Conservation (phyloP, 306 rosid genomes). For the Castanea sativa region DNA sequence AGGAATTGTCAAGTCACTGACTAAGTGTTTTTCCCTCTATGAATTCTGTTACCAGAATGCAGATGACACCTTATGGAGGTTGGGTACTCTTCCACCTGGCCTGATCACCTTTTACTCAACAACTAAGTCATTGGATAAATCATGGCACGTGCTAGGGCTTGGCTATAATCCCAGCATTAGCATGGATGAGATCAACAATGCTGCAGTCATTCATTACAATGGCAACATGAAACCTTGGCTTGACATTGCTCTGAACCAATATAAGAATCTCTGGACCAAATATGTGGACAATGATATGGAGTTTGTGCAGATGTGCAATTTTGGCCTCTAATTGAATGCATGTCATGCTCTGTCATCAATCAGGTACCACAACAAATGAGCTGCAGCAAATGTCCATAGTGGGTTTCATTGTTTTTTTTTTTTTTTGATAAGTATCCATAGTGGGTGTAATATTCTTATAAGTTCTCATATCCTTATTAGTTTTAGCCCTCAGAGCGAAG, state of each 20-base stretch:
- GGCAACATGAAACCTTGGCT: conserved; percentile 99
- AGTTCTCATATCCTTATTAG: conserved; percentile 42
- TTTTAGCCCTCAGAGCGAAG: conserved; percentile 48
- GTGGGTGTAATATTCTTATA: conserved; percentile 21
- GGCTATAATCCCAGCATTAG: conserved; percentile 98
- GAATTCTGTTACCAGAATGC: conserved; percentile 58
- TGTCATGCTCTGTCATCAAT: conserved; percentile 15
- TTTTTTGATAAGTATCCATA: not conserved
- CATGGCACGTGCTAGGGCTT: conserved; percentile 99
- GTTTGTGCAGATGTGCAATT: conserved; percentile 98
- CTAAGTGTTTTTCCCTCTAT: conserved; percentile 19
- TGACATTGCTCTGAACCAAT: conserved; percentile 95
- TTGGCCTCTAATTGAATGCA: conserved; percentile 70
- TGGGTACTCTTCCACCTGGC: conserved; percentile 75
- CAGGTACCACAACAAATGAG: conserved; percentile 28
- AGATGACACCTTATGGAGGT: conserved; percentile 68
- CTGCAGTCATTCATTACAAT: conserved; percentile 95
- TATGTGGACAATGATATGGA: conserved; percentile 97
- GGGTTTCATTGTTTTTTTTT: not conserved
- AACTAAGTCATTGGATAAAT: conserved; percentile 90
- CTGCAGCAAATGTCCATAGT: conserved; percentile 28
- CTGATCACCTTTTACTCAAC: conserved; percentile 84
- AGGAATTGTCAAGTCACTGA: not conserved
- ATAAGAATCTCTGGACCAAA: conserved; percentile 90
- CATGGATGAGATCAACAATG: conserved; percentile 91